phyloP scores from a whole-genome alignment of 768 basidiomycete species.

The Coprinellus micaceus region DNA sequence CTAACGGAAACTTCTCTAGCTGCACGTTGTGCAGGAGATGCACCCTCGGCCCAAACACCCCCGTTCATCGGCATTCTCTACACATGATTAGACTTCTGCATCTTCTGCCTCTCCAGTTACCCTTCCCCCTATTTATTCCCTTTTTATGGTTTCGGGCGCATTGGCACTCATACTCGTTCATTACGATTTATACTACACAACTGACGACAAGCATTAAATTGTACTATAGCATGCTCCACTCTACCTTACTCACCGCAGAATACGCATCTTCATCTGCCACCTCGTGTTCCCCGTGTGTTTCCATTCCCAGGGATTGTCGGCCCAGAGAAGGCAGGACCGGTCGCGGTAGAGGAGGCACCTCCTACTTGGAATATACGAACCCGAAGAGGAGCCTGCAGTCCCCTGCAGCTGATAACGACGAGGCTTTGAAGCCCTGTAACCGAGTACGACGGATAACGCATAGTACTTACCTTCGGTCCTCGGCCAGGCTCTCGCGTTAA shows the following conservation, averaged over 20 bases:
- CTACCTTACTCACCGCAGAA: background rate
- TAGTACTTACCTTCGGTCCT: too few species aligned
- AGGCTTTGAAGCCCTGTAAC: too few species aligned
- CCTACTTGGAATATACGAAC: too few species aligned
- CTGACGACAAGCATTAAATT: background rate
- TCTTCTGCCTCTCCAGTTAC: background rate
- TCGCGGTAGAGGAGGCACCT: too few species aligned
- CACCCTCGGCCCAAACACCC: conserved; percentile 40
- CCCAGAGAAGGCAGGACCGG: too few species aligned
- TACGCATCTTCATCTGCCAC: background rate
- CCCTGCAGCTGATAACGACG: too few species aligned
- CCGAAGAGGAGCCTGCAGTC: too few species aligned
- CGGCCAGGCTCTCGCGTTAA: too few species aligned
- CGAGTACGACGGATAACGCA: too few species aligned
- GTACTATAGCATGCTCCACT: background rate
- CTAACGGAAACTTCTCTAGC: conserved; percentile 29
- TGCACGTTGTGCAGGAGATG: conserved; percentile 50
- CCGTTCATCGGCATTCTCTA: conserved; percentile 69
- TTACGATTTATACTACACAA: background rate
- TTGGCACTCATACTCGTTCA: background rate
- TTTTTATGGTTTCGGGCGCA: background rate
- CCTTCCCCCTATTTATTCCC: background rate
- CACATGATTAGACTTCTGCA: conserved; percentile 19
- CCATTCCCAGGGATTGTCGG: too few species aligned
- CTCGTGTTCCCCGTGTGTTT: background rate